These are phyloP conservation scores for Bromus sterilis DNA, from an alignment of 176 grass and related monocot genomes.

Conservation along the genomic window DNA sequence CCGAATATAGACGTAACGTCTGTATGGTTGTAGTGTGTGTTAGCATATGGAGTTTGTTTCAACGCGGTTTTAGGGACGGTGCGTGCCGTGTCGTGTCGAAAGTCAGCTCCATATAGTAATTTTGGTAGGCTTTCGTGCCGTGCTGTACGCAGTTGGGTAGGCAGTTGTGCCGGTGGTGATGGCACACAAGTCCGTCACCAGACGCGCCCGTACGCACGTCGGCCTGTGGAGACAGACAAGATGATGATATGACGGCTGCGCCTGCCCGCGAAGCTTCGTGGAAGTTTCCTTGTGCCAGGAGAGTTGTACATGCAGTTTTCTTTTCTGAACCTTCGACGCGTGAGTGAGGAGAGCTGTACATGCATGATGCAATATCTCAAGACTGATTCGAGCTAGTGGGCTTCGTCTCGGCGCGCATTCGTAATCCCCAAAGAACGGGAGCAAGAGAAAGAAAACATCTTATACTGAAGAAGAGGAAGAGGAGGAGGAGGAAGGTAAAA, in stretches of 20 bases:
- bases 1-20: no score
- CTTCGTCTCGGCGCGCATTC: no score
- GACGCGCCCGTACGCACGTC: neutral
- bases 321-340: no score
- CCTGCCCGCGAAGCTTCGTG: neutral
- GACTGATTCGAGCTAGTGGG: no score
- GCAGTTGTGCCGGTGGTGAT: neutral
- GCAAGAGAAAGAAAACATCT: no score
- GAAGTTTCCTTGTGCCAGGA: no score
- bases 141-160: neutral
- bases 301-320: no score
- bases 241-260: neutral
- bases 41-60: no score
- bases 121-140: neutral
- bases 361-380: neutral
- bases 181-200: neutral
- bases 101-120: neutral
- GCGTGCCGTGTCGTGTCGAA: neutral
- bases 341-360: neutral
- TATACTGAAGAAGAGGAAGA: no score
- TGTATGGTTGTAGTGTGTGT: no score
- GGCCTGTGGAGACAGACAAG: neutral
- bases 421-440: no score
- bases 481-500: no score
- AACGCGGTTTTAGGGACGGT: conserved; percentile 1